These are phyloP conservation scores for Phytophthora quininea DNA, from an alignment of 352 stramenopile genomes.

Conservation along the genomic window DNA sequence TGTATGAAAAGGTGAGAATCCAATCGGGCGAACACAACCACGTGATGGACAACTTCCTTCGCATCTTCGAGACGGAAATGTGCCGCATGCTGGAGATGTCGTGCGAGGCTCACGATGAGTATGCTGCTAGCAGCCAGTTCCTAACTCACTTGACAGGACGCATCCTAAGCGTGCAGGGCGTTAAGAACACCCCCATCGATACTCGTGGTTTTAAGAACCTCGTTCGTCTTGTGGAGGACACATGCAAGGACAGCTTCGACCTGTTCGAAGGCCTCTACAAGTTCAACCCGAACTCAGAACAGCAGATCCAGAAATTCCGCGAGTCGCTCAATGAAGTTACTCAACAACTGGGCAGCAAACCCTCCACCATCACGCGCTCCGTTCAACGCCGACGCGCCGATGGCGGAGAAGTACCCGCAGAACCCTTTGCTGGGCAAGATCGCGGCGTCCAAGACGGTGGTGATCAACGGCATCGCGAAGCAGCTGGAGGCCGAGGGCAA, in stretches of 20 bases:
- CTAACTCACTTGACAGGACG: slow-evolving; percentile 97
- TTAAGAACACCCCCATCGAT: slow-evolving; percentile 93
- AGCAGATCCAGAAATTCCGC: slow-evolving; percentile 82
- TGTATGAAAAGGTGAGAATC: slow-evolving; percentile 95
- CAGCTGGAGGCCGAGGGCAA: no score
- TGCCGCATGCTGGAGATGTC: slow-evolving; percentile 97
- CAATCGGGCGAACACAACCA: slow-evolving; percentile 55
- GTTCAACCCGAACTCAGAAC: slow-evolving; percentile 93
- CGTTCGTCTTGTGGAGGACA: slow-evolving; percentile 96
- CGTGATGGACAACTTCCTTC: slow-evolving; percentile 91
- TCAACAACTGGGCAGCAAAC: slow-evolving; percentile 39
- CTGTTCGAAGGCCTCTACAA: slow-evolving; percentile 98
- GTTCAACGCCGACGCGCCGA: no score
- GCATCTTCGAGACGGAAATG: slow-evolving; percentile 96
- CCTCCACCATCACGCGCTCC: background rate
- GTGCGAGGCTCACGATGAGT: slow-evolving; percentile 96
- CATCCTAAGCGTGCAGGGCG: slow-evolving; percentile 92
- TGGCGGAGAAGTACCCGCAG: no score
- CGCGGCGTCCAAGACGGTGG: no score
- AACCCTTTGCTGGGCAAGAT: no score
- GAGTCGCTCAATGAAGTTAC: slow-evolving; percentile 65
- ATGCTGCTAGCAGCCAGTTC: slow-evolving; percentile 97
- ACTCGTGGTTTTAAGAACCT: slow-evolving; percentile 97
- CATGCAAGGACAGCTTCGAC: slow-evolving; percentile 97
- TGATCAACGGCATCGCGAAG: no score